These are phyloP conservation scores for Metschnikowia baotianmanensis DNA, from an alignment of 805 yeast species.

Conservation along the genomic window DNA sequence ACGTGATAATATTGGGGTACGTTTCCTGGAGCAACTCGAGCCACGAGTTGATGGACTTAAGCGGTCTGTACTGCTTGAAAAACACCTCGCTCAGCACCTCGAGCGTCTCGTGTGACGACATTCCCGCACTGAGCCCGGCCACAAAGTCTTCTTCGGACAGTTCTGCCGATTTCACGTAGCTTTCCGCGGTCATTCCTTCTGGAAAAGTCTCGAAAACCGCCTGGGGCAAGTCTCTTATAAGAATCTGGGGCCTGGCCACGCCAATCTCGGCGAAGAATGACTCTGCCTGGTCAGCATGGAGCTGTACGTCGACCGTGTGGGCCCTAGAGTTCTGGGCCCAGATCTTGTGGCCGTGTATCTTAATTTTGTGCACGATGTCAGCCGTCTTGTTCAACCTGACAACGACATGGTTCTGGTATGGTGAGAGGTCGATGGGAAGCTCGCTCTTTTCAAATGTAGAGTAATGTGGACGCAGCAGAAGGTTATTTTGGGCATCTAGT, in stretches of 20 bases:
- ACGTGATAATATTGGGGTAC: slow-evolving; percentile 59
- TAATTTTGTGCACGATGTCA: slow-evolving; percentile 18
- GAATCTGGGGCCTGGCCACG: slow-evolving; percentile 32
- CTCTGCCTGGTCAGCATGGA: slow-evolving; percentile 17
- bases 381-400: slow-evolving; percentile 39
- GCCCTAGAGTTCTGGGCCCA: slow-evolving; percentile 50
- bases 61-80: slow-evolving; percentile 66
- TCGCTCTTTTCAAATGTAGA: slow-evolving; percentile 24
- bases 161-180: slow-evolving; percentile 48
- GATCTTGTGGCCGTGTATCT: slow-evolving; percentile 21
- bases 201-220: slow-evolving; percentile 57
- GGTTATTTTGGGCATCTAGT: background rate
- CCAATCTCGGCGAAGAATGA: slow-evolving; percentile 16
- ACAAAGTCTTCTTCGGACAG: slow-evolving; percentile 4
- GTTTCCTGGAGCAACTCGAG: slow-evolving; percentile 56
- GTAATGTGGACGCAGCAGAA: slow-evolving; percentile 27
- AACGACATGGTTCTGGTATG: slow-evolving; percentile 44
- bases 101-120: slow-evolving; percentile 9
- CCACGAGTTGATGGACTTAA: slow-evolving; percentile 72
- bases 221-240: slow-evolving; percentile 58
- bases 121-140: slow-evolving; percentile 3
- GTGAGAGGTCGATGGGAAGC: slow-evolving; percentile 40
- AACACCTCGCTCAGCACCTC: slow-evolving; percentile 48
- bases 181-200: slow-evolving; percentile 5
- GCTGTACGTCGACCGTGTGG: slow-evolving; percentile 47